Conservation (phyloP, 768 basidiomycete species). For the Suillus plorans region DNA sequence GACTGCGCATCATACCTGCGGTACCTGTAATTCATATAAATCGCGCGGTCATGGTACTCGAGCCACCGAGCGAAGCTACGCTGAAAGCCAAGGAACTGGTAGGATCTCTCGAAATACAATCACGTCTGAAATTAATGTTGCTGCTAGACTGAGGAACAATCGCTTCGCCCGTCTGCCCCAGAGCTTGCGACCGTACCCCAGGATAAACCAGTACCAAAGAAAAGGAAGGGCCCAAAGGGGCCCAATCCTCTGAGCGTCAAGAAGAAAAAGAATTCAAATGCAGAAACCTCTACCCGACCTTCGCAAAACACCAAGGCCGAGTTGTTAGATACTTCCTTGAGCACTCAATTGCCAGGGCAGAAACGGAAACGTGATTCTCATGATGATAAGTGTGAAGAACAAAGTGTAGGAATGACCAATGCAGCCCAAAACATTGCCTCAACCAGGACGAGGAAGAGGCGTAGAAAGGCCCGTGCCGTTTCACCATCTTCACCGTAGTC, state of each 20-base stretch:
- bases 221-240: conserved; percentile 71
- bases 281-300: conserved; percentile 2
- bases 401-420: background rate
- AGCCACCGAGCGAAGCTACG: conserved; percentile 84
- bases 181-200: conserved; percentile 47
- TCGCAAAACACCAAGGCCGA: background rate
- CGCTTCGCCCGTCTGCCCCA: conserved; percentile 49
- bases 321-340: background rate
- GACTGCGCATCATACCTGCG: conserved; percentile 73
- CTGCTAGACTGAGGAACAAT: conserved; percentile 61
- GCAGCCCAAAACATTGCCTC: background rate
- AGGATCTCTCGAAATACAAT: conserved; percentile 18
- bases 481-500: background rate
- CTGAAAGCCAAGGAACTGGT: conserved; percentile 65
- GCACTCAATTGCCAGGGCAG: conserved; percentile 4
- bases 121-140: background rate
- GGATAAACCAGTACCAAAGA: conserved; percentile 43
- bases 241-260: conserved; percentile 93
- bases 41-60: conserved; percentile 89
- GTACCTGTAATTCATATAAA: conserved; percentile 91
- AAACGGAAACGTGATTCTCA: conserved; percentile 18
- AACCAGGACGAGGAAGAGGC: conserved; percentile 25
- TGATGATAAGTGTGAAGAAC: background rate
- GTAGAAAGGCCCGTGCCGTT: conserved; percentile 7
- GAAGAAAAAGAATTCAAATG: conserved; percentile 74